Percentiles rank a stretch among this genome's conserved stretches.
phyloP scores from a whole-genome alignment of 192 early-diverging fungal species.

The Coemansia asiatica region DNA sequence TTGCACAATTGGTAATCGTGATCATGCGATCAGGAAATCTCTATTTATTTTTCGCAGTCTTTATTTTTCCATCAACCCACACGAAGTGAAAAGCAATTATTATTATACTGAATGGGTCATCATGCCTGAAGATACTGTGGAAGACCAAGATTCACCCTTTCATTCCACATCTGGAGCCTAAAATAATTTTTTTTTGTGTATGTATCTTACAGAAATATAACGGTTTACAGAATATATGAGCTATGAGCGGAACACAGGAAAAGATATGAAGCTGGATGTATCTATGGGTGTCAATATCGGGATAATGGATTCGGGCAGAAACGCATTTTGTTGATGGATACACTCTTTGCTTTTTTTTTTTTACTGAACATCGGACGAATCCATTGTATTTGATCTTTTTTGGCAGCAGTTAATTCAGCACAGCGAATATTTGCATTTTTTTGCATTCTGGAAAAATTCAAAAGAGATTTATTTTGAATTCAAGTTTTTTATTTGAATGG shows the following conservation, averaged over 20 bases:
- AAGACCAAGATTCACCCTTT: slow-evolving; percentile 16
- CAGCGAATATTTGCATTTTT: background rate
- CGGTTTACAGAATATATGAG: background rate
- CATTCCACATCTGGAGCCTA: slow-evolving; percentile 23
- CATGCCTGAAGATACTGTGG: background rate
- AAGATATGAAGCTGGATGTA: background rate
- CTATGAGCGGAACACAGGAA: background rate
- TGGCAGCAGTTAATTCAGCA: background rate
- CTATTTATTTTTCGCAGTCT: too few species aligned
- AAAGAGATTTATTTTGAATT: too few species aligned
- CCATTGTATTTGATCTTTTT: background rate
- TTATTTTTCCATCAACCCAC: too few species aligned
- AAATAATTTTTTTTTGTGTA: slow-evolving; percentile 20
- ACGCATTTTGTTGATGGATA: slow-evolving; percentile 3
- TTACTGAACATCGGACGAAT: background rate
- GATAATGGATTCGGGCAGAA: slow-evolving; percentile 10
- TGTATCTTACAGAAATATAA: background rate
- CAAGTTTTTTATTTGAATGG: too few species aligned
- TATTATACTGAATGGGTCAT: background rate
- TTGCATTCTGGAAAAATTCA: too few species aligned
- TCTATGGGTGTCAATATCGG: too few species aligned
- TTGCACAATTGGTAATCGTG: background rate
- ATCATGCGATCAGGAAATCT: background rate
- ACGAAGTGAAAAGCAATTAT: background rate
- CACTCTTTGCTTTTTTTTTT: background rate